phyloP scores from a whole-genome alignment of 2,329 filamentous ascomycete genomes.

The Claviceps humidiphila region DNA sequence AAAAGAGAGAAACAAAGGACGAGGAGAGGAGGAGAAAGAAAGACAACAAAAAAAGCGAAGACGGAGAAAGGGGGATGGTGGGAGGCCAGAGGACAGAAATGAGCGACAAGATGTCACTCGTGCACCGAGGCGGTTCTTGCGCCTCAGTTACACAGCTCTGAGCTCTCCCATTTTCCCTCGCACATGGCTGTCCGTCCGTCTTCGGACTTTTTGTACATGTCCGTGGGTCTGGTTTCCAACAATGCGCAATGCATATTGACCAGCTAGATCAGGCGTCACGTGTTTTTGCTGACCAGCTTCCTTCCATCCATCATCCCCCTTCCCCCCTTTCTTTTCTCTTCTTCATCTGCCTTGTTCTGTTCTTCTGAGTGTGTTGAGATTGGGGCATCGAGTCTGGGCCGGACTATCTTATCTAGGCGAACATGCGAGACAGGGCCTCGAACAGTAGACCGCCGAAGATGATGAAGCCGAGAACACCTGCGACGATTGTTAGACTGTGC shows the following conservation, averaged over 20 bases:
- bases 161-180: too few species aligned
- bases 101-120: background rate
- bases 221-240: too few species aligned
- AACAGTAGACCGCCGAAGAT: conserved; percentile 48
- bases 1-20: background rate
- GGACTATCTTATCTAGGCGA: conserved; percentile 16
- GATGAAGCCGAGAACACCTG: conserved; percentile 45
- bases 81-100: background rate
- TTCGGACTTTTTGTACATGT: too few species aligned
- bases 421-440: conserved; percentile 42
- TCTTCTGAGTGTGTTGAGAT: background rate
- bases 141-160: too few species aligned
- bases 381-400: background rate
- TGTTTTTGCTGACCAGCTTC: too few species aligned
- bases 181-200: too few species aligned
- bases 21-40: background rate
- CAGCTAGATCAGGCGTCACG: too few species aligned
- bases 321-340: background rate
- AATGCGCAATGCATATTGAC: too few species aligned
- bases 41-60: background rate
- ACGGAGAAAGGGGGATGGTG: background rate
- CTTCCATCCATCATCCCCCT: too few species aligned
- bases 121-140: background rate
- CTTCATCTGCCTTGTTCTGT: background rate
- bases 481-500: background rate